Evolutionary conservation across 2,329 filamentous ascomycete genomes (phyloP), one percentile per base, ranked within the genome.

Genomic region (Keithomyces neogunnii): DNA sequence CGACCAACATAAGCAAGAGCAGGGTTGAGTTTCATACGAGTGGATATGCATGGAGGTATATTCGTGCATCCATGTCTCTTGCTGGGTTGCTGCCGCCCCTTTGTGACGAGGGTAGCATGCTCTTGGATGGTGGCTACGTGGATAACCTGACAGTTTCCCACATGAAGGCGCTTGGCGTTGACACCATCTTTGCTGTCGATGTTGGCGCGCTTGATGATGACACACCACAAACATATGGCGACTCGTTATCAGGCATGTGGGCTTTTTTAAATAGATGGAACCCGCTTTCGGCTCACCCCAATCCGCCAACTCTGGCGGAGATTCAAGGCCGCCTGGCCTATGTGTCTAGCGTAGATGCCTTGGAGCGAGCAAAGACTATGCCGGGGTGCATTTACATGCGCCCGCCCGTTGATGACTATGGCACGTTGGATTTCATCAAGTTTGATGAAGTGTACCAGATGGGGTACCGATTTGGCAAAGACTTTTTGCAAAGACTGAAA

Each of bases 81-180:
- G 93, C 93, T 1, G 93, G 95, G 2, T 72, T 99, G 8, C 74
- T 99, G 5, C 95, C 95, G 10, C 93, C 93, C 0, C 80, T 99
- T 26, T 99, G 93, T 62, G 93, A 99, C 63, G 92, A 99, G 62
- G 93, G 95, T 29, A 92, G 85, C 72, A 95, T 99, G 90, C 77
- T 99, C 2, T 78, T 99, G 0, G 93, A 99, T 61, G 93, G 93
- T 42, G 93, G 93, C 13, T 99, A 99, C 66, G 85, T 97, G 49
- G 93, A 99, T 75, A 99, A 99, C 60, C 73, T 99, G 52, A 97
- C 93, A 0, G 95, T 99, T 19, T 86, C 89, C 11, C 91, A 97
- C 68, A 99, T 99, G 93, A 96, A 95, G 68, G 86, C 84, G 3
- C 78, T 99, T 0, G 93, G 93, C 0, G 90, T 90, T 9, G 89